phyloP scores from a whole-genome alignment of 148 eudicot genomes.

The Diospyros kaki region DNA sequence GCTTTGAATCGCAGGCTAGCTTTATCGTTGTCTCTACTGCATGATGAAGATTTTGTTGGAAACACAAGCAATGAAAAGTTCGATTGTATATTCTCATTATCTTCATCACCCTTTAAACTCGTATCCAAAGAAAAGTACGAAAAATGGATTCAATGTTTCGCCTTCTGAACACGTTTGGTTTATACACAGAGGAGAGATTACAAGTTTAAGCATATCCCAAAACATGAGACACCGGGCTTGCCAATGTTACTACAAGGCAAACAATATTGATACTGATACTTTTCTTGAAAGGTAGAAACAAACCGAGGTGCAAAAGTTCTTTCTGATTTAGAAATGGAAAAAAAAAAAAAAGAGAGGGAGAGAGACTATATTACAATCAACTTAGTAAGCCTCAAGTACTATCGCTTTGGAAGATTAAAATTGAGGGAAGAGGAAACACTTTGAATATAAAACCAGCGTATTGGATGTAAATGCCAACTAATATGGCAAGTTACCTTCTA shows the following conservation, averaged over 20 bases:
- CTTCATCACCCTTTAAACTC: too few relatives aligned
- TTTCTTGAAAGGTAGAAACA: background rate
- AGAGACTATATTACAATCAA: background rate
- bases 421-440: conserved; percentile 1
- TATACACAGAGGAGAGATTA: background rate
- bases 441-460: background rate
- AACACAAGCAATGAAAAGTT: too few relatives aligned
- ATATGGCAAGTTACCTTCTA: background rate
- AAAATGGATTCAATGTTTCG: too few relatives aligned
- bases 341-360: background rate
- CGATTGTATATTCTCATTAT: too few relatives aligned
- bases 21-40: background rate
- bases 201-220: background rate
- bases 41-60: background rate
- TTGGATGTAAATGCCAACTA: background rate
- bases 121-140: too few relatives aligned
- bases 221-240: background rate
- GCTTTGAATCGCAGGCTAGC: background rate
- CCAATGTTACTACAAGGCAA: too few relatives aligned
- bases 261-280: too few relatives aligned
- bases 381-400: background rate
- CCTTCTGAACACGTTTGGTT: background rate
- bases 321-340: background rate
- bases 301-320: background rate
- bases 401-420: background rate